phyloP scores from a whole-genome alignment of 148 eudicot species.

The Talinum fruticosum region DNA sequence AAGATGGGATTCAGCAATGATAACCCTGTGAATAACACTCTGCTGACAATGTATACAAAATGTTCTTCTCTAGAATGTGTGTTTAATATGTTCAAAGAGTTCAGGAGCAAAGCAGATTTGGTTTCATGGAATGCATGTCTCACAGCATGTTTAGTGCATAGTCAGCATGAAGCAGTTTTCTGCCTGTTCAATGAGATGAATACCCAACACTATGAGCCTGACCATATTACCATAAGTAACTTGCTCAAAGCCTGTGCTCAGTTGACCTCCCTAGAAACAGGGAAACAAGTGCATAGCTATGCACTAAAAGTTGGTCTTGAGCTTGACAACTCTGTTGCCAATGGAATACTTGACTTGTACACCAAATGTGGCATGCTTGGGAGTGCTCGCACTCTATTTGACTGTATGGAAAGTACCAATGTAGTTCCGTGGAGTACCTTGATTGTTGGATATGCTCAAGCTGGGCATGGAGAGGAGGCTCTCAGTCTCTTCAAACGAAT shows the following conservation, averaged over 20 bases:
- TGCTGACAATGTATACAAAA: constrained; percentile 39
- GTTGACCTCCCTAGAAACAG: constrained; percentile 40
- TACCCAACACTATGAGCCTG: constrained; percentile 27
- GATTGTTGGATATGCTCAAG: constrained; percentile 44
- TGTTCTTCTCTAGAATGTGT: constrained; percentile 29
- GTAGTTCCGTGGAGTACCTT: constrained; percentile 44
- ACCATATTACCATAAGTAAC: constrained; percentile 26
- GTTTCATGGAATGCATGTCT: constrained; percentile 46
- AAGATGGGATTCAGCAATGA: constrained; percentile 29
- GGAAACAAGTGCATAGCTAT: constrained; percentile 32
- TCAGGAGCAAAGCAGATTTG: constrained; percentile 25
- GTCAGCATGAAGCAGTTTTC: constrained; percentile 28
- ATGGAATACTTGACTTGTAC: constrained; percentile 43
- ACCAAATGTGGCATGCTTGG: constrained; percentile 38
- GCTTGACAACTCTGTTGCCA: constrained; percentile 22
- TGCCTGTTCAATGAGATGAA: constrained; percentile 33
- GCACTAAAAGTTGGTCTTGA: constrained; percentile 30
- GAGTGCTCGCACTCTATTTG: constrained; percentile 30
- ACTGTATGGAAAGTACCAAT: constrained; percentile 35
- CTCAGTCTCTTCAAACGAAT: constrained; percentile 31
- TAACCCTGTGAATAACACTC: constrained; percentile 32
- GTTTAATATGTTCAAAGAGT: constrained; percentile 35
- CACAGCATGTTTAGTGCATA: constrained; percentile 31
- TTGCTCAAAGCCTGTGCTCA: constrained; percentile 10
- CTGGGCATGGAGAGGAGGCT: constrained; percentile 42